Conservation (phyloP, 2,329 filamentous ascomycete genomes). For the Sordariomycetes sp. region DNA sequence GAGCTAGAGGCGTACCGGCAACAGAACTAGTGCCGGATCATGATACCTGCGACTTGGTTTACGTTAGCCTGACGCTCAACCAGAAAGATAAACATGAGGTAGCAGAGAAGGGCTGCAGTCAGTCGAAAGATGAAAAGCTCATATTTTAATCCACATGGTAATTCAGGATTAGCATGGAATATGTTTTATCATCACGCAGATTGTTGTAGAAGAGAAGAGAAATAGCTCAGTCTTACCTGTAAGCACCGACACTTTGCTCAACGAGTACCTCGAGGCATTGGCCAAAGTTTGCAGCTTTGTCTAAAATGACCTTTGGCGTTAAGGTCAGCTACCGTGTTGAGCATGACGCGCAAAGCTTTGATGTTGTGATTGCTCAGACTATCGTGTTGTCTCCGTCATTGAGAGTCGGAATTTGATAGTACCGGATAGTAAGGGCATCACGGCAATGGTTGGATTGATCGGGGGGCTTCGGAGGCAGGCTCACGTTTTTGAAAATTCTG, state of each 20-base stretch:
- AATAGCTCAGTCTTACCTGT: constrained; percentile 16
- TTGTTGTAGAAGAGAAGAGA: constrained; percentile 10
- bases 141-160: constrained; percentile 56
- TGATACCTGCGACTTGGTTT: not conserved
- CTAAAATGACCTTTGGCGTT: too few relatives aligned
- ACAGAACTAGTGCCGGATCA: too few relatives aligned
- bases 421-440: constrained; percentile 31
- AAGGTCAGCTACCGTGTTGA: too few relatives aligned
- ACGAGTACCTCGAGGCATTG: too few relatives aligned
- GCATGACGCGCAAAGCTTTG: constrained; percentile 2
- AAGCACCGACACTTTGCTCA: not conserved
- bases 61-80: constrained; percentile 4
- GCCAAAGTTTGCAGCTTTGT: too few relatives aligned
- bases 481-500: not conserved
- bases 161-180: constrained; percentile 76
- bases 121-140: constrained; percentile 84
- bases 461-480: not conserved
- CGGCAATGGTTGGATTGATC: constrained; percentile 8
- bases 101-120: constrained; percentile 33
- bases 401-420: constrained; percentile 36
- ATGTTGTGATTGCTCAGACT: constrained; percentile 15
- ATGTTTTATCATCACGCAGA: constrained; percentile 54
- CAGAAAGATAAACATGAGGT: constrained; percentile 10
- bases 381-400: constrained; percentile 26
- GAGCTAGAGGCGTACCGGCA: constrained; percentile 46